Evolutionary conservation across 208 protist genomes (phyloP).

Genomic region (Naegleria gruberi): DNA sequence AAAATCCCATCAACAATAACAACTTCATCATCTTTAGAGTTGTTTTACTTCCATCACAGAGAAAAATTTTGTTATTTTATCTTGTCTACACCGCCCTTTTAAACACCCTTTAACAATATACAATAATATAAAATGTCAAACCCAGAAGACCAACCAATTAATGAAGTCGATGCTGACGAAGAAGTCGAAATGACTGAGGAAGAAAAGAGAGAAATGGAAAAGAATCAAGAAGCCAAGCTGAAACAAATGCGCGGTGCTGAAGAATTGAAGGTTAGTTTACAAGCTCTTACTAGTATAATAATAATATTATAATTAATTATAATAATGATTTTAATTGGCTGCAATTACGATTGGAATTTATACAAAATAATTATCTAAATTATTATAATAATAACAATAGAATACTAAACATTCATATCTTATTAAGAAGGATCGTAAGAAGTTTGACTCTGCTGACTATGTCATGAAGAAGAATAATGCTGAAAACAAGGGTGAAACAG

Average conservation of each 20-base stretch:
- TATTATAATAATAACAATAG: background rate
- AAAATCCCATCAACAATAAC: background rate
- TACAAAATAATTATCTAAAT: background rate
- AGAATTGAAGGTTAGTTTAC: background rate
- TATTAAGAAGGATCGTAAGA: slow-evolving; percentile 26
- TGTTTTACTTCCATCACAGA: too few species aligned
- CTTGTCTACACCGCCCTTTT: too few species aligned
- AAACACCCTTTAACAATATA: too few species aligned
- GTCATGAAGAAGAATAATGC: slow-evolving; percentile 15
- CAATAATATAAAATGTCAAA: background rate
- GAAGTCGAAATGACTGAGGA: background rate
- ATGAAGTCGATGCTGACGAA: background rate
- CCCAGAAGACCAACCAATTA: background rate
- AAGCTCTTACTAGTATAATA: background rate
- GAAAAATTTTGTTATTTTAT: too few species aligned
- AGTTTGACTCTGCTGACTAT: slow-evolving; percentile 26
- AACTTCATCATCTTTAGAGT: background rate
- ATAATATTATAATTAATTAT: background rate
- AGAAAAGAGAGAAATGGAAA: slow-evolving; percentile 24
- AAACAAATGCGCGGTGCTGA: slow-evolving; percentile 5
- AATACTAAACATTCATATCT: slow-evolving; percentile 10
- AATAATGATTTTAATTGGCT: background rate
- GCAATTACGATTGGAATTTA: background rate
- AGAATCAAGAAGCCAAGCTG: slow-evolving; percentile 22
- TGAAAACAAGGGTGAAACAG: slow-evolving; percentile 21